Evolutionary conservation across 2,329 filamentous ascomycete genomes (phyloP), one percentile per base, ranked within the genome.

Genomic region (Aspergillus sclerotialis): DNA sequence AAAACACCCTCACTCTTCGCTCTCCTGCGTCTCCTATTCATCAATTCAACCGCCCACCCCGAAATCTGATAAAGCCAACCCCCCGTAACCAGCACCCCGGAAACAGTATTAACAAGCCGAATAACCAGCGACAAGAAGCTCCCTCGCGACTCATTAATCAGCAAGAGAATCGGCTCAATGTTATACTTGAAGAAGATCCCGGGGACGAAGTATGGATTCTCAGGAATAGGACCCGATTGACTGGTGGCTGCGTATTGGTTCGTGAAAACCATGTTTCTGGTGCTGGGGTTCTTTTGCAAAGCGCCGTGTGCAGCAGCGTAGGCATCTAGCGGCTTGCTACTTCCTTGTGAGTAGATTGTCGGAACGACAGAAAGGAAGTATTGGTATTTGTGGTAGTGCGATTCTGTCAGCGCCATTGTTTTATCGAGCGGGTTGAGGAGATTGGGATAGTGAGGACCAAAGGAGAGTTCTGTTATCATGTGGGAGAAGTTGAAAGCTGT

Each of bases 131-230:
- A 70, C 45, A 94, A 64, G 38, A 94, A 69, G 28, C 84, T 73
- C 37, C 82, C 80, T 54, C 88, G 78, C 53, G 80, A 78, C 67
- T 96, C 90, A 42, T 82, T 82, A 27, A 98, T 82, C 17, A 83
- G 81, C 34, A 98, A 70, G 59, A 92, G 68, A 50, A 98, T 89
- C 2, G 92, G 92, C 70, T 98, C 92, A 50, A 98, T 95, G 59
- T 96, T 90, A 66, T 94, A 98, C 68, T 96, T 98, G 75, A 98
- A 85, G 60, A 96, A 98, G 42, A 98, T 79, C 19, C 92, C 92
- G 0, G 92, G 92, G 1, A 95, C 76, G 38, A 69, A 67, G 42
- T 56, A 51, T 0, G 57, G 55, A 48, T 71, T 78, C 52, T 93
- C 83, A 35, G 72, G 68, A n/a, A 63, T 42, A 2, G 38, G 27